phyloP scores from a whole-genome alignment of 352 stramenopile genomes.

The Phytophthora chlamydospora region DNA sequence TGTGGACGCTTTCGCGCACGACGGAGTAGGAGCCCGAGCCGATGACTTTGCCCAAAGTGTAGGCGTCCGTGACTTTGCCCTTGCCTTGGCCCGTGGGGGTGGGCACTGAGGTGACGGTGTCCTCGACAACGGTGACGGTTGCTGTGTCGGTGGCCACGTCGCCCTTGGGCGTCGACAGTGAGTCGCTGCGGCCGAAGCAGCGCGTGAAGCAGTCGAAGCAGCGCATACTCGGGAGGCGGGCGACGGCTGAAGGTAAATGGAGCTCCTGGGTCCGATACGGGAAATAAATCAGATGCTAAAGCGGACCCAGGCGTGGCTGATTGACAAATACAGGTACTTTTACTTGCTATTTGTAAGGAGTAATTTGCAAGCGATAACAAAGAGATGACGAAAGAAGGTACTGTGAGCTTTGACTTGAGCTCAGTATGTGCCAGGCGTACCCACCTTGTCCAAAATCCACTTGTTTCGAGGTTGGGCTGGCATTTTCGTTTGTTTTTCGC shows the following conservation, averaged over 20 bases:
- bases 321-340: background rate
- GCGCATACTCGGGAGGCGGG: constrained; percentile 41
- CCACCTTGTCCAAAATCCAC: constrained; percentile 19
- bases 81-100: constrained; percentile 31
- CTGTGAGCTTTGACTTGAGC: background rate
- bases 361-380: background rate
- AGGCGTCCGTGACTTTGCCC: constrained; percentile 74
- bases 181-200: constrained; percentile 48
- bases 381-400: constrained; percentile 1
- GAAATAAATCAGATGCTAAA: constrained; percentile 36
- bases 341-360: no score
- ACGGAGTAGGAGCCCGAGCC: constrained; percentile 92
- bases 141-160: constrained; percentile 15
- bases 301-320: background rate
- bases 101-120: constrained; percentile 21
- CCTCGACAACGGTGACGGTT: constrained; percentile 19
- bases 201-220: constrained; percentile 70
- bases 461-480: no score
- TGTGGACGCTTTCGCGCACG: constrained; percentile 85
- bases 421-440: background rate
- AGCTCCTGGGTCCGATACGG: background rate
- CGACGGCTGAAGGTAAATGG: constrained; percentile 7
- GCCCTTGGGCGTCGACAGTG: constrained; percentile 30
- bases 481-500: no score
- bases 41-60: constrained; percentile 83